phyloP scores from a whole-genome alignment of 805 yeast genomes.

The Saccharomycopsis malanga region DNA sequence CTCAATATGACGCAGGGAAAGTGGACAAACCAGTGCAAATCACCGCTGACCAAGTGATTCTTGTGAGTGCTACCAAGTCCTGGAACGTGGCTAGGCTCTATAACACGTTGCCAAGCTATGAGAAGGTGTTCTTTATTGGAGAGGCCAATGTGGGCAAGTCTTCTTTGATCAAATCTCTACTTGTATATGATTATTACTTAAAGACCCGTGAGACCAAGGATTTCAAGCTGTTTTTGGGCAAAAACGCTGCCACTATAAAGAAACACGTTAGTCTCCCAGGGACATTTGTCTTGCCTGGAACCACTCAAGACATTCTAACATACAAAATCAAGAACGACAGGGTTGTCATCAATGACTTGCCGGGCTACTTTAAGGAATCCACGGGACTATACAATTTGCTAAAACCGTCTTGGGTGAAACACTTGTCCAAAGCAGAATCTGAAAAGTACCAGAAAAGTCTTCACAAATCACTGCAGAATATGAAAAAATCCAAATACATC shows the following conservation, averaged over 20 bases:
- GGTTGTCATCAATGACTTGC: constrained; percentile 31
- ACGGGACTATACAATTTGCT: constrained; percentile 7
- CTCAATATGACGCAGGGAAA: constrained; percentile 3
- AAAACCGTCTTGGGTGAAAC: constrained; percentile 13
- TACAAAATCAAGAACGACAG: constrained; percentile 9
- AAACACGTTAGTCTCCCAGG: constrained; percentile 17
- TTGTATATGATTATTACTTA: constrained; percentile 24
- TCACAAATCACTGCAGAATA: constrained; percentile 18
- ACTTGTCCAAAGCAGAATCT: constrained; percentile 15
- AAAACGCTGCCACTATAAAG: background rate
- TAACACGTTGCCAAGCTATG: constrained; percentile 27
- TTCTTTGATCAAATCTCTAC: constrained; percentile 44
- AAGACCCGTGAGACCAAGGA: background rate
- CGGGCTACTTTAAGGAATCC: constrained; percentile 29
- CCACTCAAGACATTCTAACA: constrained; percentile 18
- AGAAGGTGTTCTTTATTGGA: constrained; percentile 49
- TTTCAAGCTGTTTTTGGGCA: background rate
- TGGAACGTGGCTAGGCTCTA: constrained; percentile 46
- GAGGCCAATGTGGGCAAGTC: constrained; percentile 68
- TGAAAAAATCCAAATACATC: constrained; percentile 25
- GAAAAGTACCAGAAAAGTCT: constrained; percentile 29
- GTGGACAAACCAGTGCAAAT: background rate
- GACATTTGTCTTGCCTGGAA: constrained; percentile 18
- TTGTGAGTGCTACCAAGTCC: constrained; percentile 43
- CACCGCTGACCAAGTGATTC: constrained; percentile 29